These are phyloP conservation scores for Metschnikowia kunwiensis DNA, from an alignment of 805 yeast species.

Conservation along the genomic window DNA sequence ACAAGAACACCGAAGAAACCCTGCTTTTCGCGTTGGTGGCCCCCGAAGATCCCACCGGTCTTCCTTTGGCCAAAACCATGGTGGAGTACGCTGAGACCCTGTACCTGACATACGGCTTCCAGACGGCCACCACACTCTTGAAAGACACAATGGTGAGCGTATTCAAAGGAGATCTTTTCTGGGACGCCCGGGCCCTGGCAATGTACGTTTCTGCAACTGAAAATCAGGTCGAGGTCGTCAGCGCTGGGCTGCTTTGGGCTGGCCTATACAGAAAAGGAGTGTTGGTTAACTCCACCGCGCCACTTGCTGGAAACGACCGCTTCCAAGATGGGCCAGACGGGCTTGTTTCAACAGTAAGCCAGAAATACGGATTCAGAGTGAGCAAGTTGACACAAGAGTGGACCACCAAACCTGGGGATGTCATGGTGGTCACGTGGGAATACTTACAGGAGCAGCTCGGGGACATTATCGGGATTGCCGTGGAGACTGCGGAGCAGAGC, in stretches of 20 bases:
- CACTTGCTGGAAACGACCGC: no score
- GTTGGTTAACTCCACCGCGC: slow-evolving; percentile 1
- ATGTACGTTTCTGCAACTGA: slow-evolving; percentile 2
- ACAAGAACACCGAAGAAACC: background rate
- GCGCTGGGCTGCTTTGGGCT: slow-evolving; percentile 3
- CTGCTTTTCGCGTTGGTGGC: background rate
- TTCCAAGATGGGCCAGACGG: background rate
- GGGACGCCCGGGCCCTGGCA: slow-evolving; percentile 1
- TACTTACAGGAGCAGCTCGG: background rate
- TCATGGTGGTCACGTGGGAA: slow-evolving; percentile 2
- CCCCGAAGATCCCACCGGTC: slow-evolving; percentile 1
- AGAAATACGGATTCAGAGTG: background rate
- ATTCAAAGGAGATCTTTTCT: background rate
- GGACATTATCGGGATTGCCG: background rate
- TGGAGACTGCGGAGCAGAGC: background rate
- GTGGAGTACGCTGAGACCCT: background rate
- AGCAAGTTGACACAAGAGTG: background rate
- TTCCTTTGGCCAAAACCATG: background rate
- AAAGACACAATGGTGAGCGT: background rate
- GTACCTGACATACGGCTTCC: slow-evolving; percentile 1
- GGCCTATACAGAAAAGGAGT: slow-evolving; percentile 5
- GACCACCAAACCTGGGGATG: slow-evolving; percentile 1
- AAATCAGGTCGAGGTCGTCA: background rate
- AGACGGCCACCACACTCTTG: background rate
- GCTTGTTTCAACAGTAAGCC: background rate